phyloP scores from a whole-genome alignment of 345 rosid genomes.

The Gossypium mustelinum region DNA sequence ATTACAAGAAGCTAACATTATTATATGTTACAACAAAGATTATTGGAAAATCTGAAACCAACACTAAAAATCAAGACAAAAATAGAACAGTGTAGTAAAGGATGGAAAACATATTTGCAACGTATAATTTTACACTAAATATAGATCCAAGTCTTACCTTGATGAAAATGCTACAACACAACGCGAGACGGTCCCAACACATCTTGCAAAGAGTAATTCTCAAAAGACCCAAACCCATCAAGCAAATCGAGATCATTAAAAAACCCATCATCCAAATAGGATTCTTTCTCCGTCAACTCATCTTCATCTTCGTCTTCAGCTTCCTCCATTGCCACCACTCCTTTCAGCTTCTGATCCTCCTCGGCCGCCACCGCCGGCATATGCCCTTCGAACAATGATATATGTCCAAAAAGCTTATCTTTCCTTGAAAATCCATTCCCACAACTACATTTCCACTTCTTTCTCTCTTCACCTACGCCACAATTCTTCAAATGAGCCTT shows the following conservation, averaged over 20 bases:
- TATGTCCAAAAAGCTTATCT: slow-evolving; percentile 70
- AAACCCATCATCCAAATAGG: slow-evolving; percentile 20
- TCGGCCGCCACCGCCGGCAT: slow-evolving; percentile 40
- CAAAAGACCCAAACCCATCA: slow-evolving; percentile 43
- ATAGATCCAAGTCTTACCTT: too few species aligned
- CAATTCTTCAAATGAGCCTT: slow-evolving; percentile 67
- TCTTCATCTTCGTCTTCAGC: not conserved
- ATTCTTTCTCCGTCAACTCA: slow-evolving; percentile 10
- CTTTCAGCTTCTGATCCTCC: not conserved
- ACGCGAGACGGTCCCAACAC: slow-evolving; percentile 14
- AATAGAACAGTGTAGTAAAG: not conserved
- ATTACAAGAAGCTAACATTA: not conserved
- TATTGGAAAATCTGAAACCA: not conserved
- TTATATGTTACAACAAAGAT: not conserved
- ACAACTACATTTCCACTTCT: slow-evolving; percentile 60
- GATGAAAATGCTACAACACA: not conserved
- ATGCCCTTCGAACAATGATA: slow-evolving; percentile 73
- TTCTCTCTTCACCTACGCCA: slow-evolving; percentile 51
- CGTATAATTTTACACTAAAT: too few species aligned
- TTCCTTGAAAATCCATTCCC: slow-evolving; percentile 67
- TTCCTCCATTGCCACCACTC: not conserved
- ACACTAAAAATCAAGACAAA: not conserved
- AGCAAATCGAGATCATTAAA: slow-evolving; percentile 36
- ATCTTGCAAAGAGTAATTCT: slow-evolving; percentile 36
- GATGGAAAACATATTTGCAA: too few species aligned